Conservation (phyloP, 2,329 filamentous ascomycete genomes). For the Trichoderma sp. region DNA sequence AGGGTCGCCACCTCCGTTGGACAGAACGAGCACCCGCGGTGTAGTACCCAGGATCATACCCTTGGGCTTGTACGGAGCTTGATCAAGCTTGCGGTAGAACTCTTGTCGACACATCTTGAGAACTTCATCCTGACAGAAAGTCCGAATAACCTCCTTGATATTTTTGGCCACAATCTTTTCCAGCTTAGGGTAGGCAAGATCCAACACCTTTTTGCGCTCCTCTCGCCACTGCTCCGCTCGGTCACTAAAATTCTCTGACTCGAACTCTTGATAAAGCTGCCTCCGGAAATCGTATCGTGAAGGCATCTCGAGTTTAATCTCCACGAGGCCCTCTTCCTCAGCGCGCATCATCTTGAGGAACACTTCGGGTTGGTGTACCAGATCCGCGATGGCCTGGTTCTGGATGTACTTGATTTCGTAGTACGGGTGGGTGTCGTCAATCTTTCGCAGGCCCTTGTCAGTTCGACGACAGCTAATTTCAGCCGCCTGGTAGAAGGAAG, state of each 20-base stretch:
- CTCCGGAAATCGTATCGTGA: constrained; percentile 73
- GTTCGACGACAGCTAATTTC: constrained; percentile 85
- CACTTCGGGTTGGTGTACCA: constrained; percentile 80
- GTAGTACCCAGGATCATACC: constrained; percentile 85
- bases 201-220: constrained; percentile 79
- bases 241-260: constrained; percentile 93
- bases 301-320: constrained; percentile 76
- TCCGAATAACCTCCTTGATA: constrained; percentile 90
- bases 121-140: constrained; percentile 89
- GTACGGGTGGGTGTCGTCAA: constrained; percentile 92
- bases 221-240: constrained; percentile 93
- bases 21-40: constrained; percentile 81
- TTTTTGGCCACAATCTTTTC: constrained; percentile 83
- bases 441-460: constrained; percentile 88
- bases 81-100: constrained; percentile 85
- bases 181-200: constrained; percentile 76
- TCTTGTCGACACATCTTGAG: constrained; percentile 85
- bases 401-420: constrained; percentile 97
- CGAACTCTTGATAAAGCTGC: constrained; percentile 77
- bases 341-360: constrained; percentile 98
- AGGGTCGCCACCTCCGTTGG: constrained; percentile 75
- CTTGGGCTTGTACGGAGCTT: constrained; percentile 93
- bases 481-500: constrained; percentile 78
- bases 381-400: constrained; percentile 78
- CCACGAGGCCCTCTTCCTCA: constrained; percentile 87